Percentiles rank a stretch among this genome's conserved stretches.
phyloP scores from a whole-genome alignment of 257 asterid species.

The Lavandula angustifolia region DNA sequence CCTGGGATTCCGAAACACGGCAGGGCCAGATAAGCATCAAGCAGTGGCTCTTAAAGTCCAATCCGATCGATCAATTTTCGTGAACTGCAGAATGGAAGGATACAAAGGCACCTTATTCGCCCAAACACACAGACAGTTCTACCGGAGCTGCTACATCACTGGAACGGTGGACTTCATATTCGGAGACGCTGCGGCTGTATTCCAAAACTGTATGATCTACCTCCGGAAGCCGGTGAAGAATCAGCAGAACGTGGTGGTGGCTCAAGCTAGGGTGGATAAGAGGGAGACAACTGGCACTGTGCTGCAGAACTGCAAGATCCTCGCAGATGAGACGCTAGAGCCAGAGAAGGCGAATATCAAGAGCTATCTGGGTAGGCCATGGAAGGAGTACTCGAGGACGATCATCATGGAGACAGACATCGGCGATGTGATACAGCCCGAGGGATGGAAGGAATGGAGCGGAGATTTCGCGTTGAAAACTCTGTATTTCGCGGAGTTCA shows the following conservation, averaged over 20 bases:
- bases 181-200: conserved; percentile 71
- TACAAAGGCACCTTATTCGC: conserved; percentile 64
- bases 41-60: conserved; percentile 91
- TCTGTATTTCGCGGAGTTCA: conserved; percentile 59
- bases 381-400: conserved; percentile 72
- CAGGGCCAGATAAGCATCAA: conserved; percentile 86
- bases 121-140: conserved; percentile 70
- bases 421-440: conserved; percentile 57
- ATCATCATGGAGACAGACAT: conserved; percentile 74
- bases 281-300: conserved; percentile 71
- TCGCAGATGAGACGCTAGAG: conserved; percentile 51
- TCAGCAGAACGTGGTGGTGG: conserved; percentile 64
- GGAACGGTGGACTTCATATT: conserved; percentile 77
- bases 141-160: conserved; percentile 69
- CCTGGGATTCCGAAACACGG: conserved; percentile 32
- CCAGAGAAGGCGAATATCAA: conserved; percentile 53
- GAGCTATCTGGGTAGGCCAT: conserved; percentile 80
- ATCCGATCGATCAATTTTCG: conserved; percentile 59
- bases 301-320: conserved; percentile 59
- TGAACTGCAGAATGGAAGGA: conserved; percentile 83
- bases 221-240: conserved; percentile 53
- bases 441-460: conserved; percentile 66
- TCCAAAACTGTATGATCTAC: conserved; percentile 79
- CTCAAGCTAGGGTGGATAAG: conserved; percentile 67
- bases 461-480: conserved; percentile 65